These are phyloP conservation scores for Melanopsichium pennsylvanicum DNA, from an alignment of 1,284 basidiomycete genomes.

Conservation along the genomic window DNA sequence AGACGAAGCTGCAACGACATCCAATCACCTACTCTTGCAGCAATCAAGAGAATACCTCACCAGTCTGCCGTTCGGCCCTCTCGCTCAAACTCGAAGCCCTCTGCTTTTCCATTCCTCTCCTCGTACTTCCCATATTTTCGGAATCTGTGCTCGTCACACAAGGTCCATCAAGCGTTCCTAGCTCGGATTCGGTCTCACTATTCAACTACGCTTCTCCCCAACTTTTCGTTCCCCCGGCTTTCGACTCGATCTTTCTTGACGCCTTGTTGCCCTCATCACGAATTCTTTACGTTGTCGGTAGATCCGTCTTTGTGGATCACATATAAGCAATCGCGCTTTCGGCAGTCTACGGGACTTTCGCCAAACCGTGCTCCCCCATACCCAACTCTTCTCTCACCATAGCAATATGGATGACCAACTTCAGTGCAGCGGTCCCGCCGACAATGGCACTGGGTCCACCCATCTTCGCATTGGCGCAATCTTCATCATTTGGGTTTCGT, in stretches of 20 bases:
- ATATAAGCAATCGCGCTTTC: background rate
- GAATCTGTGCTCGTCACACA: no score
- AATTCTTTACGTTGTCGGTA: background rate
- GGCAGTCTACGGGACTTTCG: background rate
- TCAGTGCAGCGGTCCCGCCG: constrained; percentile 35
- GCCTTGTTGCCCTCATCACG: background rate
- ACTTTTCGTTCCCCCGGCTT: no score
- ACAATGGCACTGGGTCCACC: constrained; percentile 29
- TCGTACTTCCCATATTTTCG: background rate
- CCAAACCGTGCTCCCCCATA: background rate
- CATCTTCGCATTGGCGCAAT: constrained; percentile 75
- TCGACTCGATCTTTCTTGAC: no score
- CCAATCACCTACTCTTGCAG: background rate
- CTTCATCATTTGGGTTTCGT: constrained; percentile 79
- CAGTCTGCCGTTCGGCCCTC: constrained; percentile 21
- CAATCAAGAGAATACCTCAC: constrained; percentile 5
- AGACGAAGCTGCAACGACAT: background rate
- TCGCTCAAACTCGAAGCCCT: background rate
- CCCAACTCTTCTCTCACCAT: background rate
- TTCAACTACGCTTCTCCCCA: background rate
- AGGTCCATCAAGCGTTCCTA: constrained; percentile 7
- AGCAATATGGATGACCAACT: constrained; percentile 28
- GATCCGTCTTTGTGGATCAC: background rate
- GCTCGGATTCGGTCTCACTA: background rate
- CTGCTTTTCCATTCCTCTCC: background rate